Percentiles rank a stretch among this genome's conserved stretches.
Evolutionary conservation across 495 filamentous ascomycete species (phyloP).

Genomic region (Talaromyces proteolyticus): DNA sequence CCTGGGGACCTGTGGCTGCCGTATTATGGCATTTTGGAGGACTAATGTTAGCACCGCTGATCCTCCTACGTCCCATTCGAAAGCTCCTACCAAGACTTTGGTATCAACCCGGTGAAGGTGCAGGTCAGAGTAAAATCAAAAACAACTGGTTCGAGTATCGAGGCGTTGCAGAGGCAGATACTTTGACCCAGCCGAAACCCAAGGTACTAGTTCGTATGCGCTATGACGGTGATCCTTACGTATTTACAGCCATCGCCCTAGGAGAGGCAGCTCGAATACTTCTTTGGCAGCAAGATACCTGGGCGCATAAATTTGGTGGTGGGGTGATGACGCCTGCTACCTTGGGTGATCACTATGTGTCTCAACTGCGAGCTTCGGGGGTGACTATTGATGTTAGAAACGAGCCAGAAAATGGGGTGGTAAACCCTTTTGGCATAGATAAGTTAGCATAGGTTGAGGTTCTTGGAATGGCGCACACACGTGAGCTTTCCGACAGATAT

Average conservation of each 20-base stretch:
- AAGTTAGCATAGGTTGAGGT: neutral
- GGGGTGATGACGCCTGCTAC: slow-evolving; percentile 68
- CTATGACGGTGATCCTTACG: slow-evolving; percentile 62
- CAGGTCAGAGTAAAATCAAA: slow-evolving; percentile 45
- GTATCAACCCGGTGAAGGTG: slow-evolving; percentile 62
- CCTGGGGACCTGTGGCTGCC: slow-evolving; percentile 52
- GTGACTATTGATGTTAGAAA: neutral
- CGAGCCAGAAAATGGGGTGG: neutral
- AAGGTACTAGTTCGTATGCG: slow-evolving; percentile 51
- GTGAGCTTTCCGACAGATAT: too few relatives aligned
- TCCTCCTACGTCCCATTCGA: slow-evolving; percentile 50
- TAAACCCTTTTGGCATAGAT: neutral
- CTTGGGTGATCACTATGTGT: slow-evolving; percentile 65
- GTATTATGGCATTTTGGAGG: slow-evolving; percentile 51
- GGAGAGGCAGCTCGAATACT: slow-evolving; percentile 67
- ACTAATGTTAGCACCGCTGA: slow-evolving; percentile 39
- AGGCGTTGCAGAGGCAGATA: slow-evolving; percentile 59
- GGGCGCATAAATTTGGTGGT: slow-evolving; percentile 56
- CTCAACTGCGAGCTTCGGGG: neutral
- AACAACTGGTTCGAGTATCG: slow-evolving; percentile 59
- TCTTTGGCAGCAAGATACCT: slow-evolving; percentile 53
- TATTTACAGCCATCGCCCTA: slow-evolving; percentile 60
- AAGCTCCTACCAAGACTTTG: slow-evolving; percentile 47
- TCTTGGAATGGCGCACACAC: neutral
- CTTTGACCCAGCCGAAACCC: slow-evolving; percentile 17